Conservation (phyloP, 208 protist genomes). For the Strigomonas culicis region DNA sequence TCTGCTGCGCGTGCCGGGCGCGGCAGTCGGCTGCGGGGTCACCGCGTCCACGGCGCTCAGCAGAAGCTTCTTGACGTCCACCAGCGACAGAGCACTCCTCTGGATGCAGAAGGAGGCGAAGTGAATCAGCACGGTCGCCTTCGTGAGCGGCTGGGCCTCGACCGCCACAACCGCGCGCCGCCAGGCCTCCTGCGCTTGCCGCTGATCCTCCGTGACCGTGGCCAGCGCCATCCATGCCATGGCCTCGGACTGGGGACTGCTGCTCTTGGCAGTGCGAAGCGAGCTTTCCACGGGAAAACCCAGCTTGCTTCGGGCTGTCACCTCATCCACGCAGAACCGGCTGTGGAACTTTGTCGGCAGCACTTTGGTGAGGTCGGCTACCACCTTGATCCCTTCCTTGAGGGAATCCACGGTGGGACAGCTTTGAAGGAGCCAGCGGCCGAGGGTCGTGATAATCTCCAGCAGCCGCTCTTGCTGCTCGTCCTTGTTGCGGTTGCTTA, state of each 20-base stretch:
- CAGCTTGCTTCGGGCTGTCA: conserved; percentile 42
- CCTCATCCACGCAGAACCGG: conserved; percentile 43
- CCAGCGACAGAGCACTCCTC: too few species aligned
- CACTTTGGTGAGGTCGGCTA: conserved; percentile 38
- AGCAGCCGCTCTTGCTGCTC: conserved; percentile 20
- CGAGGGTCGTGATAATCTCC: conserved; percentile 21
- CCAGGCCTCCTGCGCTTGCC: conserved; percentile 38
- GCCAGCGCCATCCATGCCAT: conserved; percentile 67
- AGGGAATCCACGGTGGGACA: conserved; percentile 17
- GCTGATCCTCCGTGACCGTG: conserved; percentile 20
- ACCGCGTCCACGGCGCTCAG: too few species aligned
- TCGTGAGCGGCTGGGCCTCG: conserved; percentile 27
- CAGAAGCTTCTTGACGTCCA: too few species aligned
- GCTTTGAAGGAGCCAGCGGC: conserved; percentile 16
- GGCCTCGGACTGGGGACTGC: conserved; percentile 56
- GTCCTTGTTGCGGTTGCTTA: conserved; percentile 2
- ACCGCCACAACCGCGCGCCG: conserved; percentile 36
- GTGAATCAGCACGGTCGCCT: conserved; percentile 41
- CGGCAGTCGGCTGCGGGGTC: too few species aligned
- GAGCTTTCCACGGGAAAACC: conserved; percentile 32
- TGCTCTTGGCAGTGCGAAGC: conserved; percentile 31
- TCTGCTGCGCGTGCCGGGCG: too few species aligned
- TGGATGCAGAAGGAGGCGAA: conserved; percentile 11
- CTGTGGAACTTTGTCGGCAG: conserved; percentile 59
- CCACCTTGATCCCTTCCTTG: conserved; percentile 20